A percentile compares a stretch with the other conserved stretches of the same genome.
Evolutionary conservation across 2,329 filamentous ascomycete species (phyloP).

Genomic region (Exophiala aquamarina): DNA sequence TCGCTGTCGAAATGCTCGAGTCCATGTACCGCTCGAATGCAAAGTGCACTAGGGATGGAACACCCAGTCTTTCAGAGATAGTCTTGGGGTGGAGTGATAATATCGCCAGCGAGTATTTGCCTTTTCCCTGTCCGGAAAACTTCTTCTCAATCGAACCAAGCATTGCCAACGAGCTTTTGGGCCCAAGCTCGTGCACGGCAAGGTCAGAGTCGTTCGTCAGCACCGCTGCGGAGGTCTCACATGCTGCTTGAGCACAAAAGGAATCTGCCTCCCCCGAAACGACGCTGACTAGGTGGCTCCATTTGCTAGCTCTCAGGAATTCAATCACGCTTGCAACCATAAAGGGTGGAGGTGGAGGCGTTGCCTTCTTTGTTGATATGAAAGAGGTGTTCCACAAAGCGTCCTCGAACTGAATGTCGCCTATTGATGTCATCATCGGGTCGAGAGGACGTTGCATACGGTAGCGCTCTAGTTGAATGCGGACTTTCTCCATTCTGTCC

Average conservation of each 20-base stretch:
- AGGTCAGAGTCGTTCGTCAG: conserved; percentile 89
- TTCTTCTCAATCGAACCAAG: conserved; percentile 61
- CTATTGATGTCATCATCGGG: no score
- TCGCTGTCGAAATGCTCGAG: conserved; percentile 24
- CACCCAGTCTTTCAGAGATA: conserved; percentile 35
- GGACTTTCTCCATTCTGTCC: conserved; percentile 58
- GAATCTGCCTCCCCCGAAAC: conserved; percentile 83
- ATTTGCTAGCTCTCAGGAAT: conserved; percentile 30
- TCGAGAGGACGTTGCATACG: not conserved
- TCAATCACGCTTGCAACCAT: conserved; percentile 78
- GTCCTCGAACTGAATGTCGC: conserved; percentile 8
- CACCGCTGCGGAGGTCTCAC: conserved; percentile 56
- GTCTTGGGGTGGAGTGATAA: conserved; percentile 17
- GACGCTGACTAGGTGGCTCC: conserved; percentile 49
- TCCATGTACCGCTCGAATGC: conserved; percentile 41
- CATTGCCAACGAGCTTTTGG: conserved; percentile 63
- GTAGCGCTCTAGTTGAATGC: conserved; percentile 54
- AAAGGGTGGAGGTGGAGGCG: conserved; percentile 62
- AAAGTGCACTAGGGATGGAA: conserved; percentile 36
- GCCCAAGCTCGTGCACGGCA: conserved; percentile 69
- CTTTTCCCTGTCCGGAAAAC: conserved; percentile 12
- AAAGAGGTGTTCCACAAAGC: conserved; percentile 21
- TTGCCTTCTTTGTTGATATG: conserved; percentile 22
- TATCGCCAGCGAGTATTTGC: conserved; percentile 7
- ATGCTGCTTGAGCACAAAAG: conserved; percentile 70